Evolutionary conservation across 176 grass and related monocot genomes (phyloP), one percentile per base, ranked within the genome.

Genomic region (Puccinellia tenuiflora): DNA sequence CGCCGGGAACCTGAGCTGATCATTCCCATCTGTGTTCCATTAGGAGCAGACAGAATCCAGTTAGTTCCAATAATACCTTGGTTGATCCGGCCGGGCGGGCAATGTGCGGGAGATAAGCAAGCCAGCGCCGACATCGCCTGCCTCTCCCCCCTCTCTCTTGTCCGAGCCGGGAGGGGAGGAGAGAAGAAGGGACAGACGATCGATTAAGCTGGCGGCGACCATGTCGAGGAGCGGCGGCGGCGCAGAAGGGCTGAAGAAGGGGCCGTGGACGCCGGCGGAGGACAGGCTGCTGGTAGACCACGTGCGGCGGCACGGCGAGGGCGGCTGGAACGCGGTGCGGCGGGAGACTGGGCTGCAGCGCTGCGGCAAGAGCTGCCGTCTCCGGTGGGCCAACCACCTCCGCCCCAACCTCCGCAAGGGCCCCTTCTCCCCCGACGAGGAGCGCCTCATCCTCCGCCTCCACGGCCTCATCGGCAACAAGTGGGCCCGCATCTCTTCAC

Each of bases 371-470:
- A 98, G 95, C 77, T 98, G 95, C 87, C 92, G 95, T 0, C 90
- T 98, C 79, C 88, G 95, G 65, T 97, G 95, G 95, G 90, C 92
- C 1, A 98, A 98, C 83, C 92, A 98, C 82, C 93, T 98, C 85
- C 90, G 92, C 3, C 96, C 96, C 6, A 88, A 99, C 86, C 93
- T 99, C 52, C 92, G 92, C 68, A 99, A 99, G 87, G 91, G 96
- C 1, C 88, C 96, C 37, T 94, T 99, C 89, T 87, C 91, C 40
- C 85, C 83, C 20, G 92, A 92, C 37, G 93, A 99, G 78, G 91
- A 99, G 75, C 84, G 82, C 57, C 54, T 79, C 64, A 99, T 99
- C 85, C 88, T 99, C 42, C 82, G 83, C 73, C 88, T 99, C 83
- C 96, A 99, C 21, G 91, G 85, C 76, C 75, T 84, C 61, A 13